These are phyloP conservation scores for Brassica rapa DNA, from an alignment of 345 rosid species.

Conservation along the genomic window DNA sequence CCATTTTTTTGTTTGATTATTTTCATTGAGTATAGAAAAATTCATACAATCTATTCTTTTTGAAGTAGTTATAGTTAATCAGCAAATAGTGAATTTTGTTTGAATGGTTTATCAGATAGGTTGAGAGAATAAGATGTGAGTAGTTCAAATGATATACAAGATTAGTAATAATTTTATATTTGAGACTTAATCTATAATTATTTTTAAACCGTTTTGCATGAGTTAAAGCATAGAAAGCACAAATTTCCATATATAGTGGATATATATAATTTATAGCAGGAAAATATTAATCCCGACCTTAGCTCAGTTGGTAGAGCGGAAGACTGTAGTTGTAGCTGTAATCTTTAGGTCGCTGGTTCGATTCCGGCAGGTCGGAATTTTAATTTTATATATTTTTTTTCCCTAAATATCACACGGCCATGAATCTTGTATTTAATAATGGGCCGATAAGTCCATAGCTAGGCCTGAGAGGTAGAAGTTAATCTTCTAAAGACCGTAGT, in stretches of 20 bases:
- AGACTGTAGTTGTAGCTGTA: slow-evolving; percentile 62
- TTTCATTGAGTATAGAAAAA: no score
- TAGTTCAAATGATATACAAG: no score
- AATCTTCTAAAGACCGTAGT: slow-evolving; percentile 62
- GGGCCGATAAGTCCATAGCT: background rate
- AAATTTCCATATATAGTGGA: background rate
- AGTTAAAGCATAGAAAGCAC: background rate
- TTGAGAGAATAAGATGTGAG: no score
- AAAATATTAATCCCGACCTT: slow-evolving; percentile 51
- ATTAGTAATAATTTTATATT: no score
- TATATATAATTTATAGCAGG: background rate
- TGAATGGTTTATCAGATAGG: no score
- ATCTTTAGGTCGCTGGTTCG: slow-evolving; percentile 21
- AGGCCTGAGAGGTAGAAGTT: background rate
- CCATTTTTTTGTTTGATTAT: background rate
- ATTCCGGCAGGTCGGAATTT: slow-evolving; percentile 5
- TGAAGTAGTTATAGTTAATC: no score
- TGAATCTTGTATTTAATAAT: background rate
- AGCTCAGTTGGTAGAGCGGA: slow-evolving; percentile 98
- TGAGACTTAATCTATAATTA: background rate
- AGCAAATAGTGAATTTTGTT: no score
- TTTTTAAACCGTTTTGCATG: background rate
- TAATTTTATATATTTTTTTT: background rate
- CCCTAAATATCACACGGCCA: background rate
- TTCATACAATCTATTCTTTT: no score